Evolutionary conservation across 164 flowering plant species (phyloP).

Genomic region (Saururus chinensis): DNA sequence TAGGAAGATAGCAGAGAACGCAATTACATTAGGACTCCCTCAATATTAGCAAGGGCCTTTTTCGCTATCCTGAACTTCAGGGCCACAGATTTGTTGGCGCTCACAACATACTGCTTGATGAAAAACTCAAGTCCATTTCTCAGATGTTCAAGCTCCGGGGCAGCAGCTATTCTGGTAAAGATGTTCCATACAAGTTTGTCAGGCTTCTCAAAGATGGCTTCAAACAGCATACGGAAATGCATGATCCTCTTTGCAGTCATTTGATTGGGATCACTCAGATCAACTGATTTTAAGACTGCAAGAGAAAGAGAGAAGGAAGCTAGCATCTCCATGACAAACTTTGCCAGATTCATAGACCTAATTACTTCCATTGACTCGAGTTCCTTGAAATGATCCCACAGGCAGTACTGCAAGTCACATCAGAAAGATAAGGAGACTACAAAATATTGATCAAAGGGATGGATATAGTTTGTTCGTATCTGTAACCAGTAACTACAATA

Average conservation of each 20-base stretch:
- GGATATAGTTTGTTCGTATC: too few species aligned
- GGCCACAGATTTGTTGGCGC: constrained; percentile 12
- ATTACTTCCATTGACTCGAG: constrained; percentile 58
- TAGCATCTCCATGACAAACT: constrained; percentile 67
- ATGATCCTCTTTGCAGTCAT: constrained; percentile 62
- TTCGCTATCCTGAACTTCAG: constrained; percentile 55
- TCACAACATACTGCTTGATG: constrained; percentile 43
- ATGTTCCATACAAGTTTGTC: constrained; percentile 66
- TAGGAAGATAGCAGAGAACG: neutral
- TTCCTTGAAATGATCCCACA: constrained; percentile 94
- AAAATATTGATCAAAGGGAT: neutral
- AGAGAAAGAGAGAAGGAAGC: constrained; percentile 64
- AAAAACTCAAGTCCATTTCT: constrained; percentile 58
- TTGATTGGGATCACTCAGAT: constrained; percentile 31
- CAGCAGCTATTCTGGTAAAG: constrained; percentile 64
- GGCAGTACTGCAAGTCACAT: constrained; percentile 49
- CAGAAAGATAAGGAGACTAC: neutral
- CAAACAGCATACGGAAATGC: constrained; percentile 86
- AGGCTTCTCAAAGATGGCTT: constrained; percentile 56
- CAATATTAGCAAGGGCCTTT: constrained; percentile 58
- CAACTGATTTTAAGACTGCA: constrained; percentile 58
- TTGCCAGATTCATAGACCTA: constrained; percentile 78
- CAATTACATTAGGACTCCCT: constrained; percentile 55
- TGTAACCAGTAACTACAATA: neutral
- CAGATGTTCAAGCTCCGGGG: constrained; percentile 66